Conservation (phyloP, 2,329 filamentous ascomycete species). For the Sarocladium kiliense region DNA sequence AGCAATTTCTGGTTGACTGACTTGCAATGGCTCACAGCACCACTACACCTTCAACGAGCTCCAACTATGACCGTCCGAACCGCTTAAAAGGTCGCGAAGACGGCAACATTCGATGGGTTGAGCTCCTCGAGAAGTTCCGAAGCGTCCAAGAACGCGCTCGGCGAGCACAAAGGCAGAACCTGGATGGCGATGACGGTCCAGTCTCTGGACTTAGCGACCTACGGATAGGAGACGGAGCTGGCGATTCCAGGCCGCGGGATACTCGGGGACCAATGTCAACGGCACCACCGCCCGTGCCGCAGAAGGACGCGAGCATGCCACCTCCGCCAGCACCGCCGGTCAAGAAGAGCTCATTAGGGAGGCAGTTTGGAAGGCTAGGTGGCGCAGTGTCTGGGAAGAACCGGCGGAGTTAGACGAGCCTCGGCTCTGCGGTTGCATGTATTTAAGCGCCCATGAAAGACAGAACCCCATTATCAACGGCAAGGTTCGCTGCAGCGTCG, state of each 20-base stretch:
- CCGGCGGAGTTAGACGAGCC: constrained; percentile 39
- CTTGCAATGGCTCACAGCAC: constrained; percentile 23
- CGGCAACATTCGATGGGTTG: constrained; percentile 80
- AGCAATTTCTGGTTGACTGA: not conserved
- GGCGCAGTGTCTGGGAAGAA: constrained; percentile 64
- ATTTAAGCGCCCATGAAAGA: not conserved
- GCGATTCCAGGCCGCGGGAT: constrained; percentile 37
- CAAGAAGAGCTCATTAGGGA: constrained; percentile 61
- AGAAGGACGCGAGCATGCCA: constrained; percentile 41
- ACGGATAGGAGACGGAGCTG: constrained; percentile 34
- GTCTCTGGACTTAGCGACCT: constrained; percentile 39
- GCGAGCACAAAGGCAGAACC: constrained; percentile 57
- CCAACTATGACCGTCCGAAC: constrained; percentile 67
- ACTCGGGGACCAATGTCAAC: constrained; percentile 23
- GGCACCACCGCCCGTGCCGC: constrained; percentile 35
- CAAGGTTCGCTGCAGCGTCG: constrained; percentile 10
- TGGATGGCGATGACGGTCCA: constrained; percentile 44
- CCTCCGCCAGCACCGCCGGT: constrained; percentile 36
- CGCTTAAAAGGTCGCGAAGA: constrained; percentile 80
- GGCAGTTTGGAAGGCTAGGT: constrained; percentile 64
- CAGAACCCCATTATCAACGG: not conserved
- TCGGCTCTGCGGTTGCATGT: no score
- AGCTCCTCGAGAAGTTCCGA: constrained; percentile 92
- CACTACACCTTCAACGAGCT: constrained; percentile 41
- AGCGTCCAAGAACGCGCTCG: constrained; percentile 82